Percentiles rank a stretch among this genome's conserved stretches.
phyloP scores from a whole-genome alignment of 1,139 yeast genomes.

The Hansenula sp. region DNA sequence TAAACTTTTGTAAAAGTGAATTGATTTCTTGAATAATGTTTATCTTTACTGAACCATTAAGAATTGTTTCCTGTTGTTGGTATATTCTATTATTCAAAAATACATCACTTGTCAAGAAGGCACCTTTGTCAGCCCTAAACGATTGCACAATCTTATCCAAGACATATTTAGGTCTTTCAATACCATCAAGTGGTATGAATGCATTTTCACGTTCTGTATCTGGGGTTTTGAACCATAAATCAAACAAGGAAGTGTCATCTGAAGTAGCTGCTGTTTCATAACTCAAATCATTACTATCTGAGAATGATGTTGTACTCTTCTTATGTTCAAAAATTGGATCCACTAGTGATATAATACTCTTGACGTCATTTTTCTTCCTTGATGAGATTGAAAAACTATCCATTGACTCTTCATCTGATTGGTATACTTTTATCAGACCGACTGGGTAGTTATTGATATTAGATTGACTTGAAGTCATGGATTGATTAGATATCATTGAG shows the following conservation, averaged over 20 bases:
- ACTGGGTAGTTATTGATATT: conserved; percentile 1
- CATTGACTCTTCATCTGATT: conserved; percentile 1
- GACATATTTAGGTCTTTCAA: conserved; percentile 4
- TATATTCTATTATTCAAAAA: conserved; percentile 7
- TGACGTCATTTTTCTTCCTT: neutral
- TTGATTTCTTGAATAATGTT: conserved; percentile 13
- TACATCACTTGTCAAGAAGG: conserved; percentile 5
- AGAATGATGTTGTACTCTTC: neutral
- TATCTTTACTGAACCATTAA: conserved; percentile 12
- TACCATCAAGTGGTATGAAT: conserved; percentile 2
- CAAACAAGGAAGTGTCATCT: neutral
- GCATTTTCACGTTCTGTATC: neutral
- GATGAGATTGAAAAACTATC: conserved; percentile 1
- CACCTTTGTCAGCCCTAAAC: conserved; percentile 7
- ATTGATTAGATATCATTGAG: neutral
- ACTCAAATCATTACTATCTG: neutral
- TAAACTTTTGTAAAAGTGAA: conserved; percentile 6
- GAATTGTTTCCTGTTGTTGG: conserved; percentile 5
- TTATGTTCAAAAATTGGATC: neutral
- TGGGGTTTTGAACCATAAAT: neutral
- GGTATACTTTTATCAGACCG: conserved; percentile 1
- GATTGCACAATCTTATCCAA: conserved; percentile 9
- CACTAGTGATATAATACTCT: neutral
- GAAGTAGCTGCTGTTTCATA: neutral
- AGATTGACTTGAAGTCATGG: neutral